Percentiles rank a stretch among this genome's conserved stretches.
phyloP scores from a whole-genome alignment of 495 filamentous ascomycete genomes.

The Neurospora sp. region DNA sequence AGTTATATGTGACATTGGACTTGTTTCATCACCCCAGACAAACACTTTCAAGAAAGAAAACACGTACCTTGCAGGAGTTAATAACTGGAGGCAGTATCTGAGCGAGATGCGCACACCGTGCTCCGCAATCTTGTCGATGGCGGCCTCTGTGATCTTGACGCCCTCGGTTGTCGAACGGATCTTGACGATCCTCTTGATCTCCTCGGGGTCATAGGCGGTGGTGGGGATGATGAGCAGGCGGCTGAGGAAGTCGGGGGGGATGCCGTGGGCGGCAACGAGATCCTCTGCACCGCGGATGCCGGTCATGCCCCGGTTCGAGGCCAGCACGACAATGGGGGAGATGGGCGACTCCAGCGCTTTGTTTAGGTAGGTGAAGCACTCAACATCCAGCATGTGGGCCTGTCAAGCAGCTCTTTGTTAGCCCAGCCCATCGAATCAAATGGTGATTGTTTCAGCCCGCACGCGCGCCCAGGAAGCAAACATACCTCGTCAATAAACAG shows the following conservation, averaged over 20 bases:
- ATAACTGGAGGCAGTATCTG: slow-evolving; percentile 82
- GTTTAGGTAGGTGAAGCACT: slow-evolving; percentile 98
- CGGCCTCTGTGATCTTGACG: slow-evolving; percentile 67
- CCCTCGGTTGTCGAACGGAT: slow-evolving; percentile 74
- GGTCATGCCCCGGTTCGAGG: slow-evolving; percentile 88
- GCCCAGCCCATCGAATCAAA: slow-evolving; percentile 9
- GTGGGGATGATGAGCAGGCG: slow-evolving; percentile 94
- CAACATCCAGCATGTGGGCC: slow-evolving; percentile 98
- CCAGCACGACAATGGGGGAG: slow-evolving; percentile 92
- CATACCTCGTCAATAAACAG: slow-evolving; percentile 96
- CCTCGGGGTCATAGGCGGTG: slow-evolving; percentile 67
- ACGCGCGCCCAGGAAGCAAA: background rate
- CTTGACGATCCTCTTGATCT: slow-evolving; percentile 82
- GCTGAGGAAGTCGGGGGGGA: slow-evolving; percentile 84
- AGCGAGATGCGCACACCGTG: slow-evolving; percentile 80
- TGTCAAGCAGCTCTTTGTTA: slow-evolving; percentile 25
- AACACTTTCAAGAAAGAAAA: background rate
- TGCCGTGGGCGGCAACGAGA: slow-evolving; percentile 76
- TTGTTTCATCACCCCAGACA: background rate
- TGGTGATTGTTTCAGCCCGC: background rate
- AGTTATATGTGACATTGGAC: background rate
- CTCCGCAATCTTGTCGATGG: slow-evolving; percentile 73
- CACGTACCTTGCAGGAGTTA: slow-evolving; percentile 67
- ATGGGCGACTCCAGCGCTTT: slow-evolving; percentile 88
- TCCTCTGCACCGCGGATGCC: slow-evolving; percentile 81